A percentile compares a stretch with the other conserved stretches of the same genome.
Evolutionary conservation across 345 rosid species (phyloP).

Genomic region (Syzygium jambos): DNA sequence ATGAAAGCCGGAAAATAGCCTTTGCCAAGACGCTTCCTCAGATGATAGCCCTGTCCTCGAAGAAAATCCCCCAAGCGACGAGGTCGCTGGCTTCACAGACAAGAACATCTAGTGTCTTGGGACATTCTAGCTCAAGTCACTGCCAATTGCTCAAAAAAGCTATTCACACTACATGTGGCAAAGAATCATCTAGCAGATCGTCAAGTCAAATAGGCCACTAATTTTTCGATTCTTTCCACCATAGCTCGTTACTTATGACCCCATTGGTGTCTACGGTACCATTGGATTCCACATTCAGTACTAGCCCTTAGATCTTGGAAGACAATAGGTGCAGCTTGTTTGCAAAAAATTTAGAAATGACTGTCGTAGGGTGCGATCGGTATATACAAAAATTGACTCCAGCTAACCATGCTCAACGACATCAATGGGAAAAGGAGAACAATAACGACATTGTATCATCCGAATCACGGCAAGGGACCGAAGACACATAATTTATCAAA

Average conservation of each 20-base stretch:
- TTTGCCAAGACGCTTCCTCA: neutral
- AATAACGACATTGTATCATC: no score
- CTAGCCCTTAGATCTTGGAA: no score
- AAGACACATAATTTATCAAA: no score
- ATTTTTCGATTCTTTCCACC: neutral
- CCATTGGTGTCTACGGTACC: neutral
- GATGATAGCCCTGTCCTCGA: neutral
- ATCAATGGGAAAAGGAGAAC: no score
- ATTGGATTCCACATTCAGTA: no score
- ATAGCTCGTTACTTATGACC: neutral
- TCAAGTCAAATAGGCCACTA: neutral
- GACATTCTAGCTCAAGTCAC: neutral
- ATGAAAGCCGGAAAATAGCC: neutral
- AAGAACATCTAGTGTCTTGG: neutral
- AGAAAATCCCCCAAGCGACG: neutral
- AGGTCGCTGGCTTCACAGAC: neutral
- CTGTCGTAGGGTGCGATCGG: no score
- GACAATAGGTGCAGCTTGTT: no score
- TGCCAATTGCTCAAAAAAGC: neutral
- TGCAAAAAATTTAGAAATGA: no score
- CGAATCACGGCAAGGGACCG: no score
- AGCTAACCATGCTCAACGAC: no score
- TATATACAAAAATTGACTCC: no score
- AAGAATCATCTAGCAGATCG: neutral
- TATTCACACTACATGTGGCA: neutral